Conservation (phyloP, 208 protist genomes). For the Naegleria fowleri region DNA sequence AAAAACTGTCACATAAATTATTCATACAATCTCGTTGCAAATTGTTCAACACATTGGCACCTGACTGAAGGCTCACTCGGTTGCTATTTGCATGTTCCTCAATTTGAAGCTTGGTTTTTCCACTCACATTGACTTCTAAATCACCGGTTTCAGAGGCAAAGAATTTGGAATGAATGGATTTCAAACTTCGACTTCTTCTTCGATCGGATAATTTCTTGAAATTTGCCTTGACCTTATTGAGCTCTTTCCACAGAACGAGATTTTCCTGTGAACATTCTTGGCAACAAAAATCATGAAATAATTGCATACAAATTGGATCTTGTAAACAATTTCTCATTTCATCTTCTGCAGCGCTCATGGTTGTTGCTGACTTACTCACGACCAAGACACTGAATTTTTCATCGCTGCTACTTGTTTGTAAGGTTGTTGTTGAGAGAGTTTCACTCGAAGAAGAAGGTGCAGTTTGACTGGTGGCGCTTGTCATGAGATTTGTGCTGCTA, state of each 20-base stretch:
- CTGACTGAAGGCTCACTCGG: background rate
- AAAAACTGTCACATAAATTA: background rate
- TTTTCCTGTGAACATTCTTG: background rate
- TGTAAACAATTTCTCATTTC: background rate
- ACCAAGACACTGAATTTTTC: background rate
- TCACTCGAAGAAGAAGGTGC: background rate
- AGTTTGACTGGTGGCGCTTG: background rate
- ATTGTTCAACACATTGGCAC: background rate
- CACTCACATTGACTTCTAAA: background rate
- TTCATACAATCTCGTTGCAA: background rate
- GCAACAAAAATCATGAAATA: background rate
- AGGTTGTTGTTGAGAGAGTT: background rate
- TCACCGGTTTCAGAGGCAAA: background rate
- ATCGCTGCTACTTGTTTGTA: background rate
- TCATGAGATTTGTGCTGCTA: background rate
- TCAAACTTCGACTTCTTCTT: background rate
- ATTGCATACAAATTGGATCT: background rate
- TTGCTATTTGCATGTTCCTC: background rate
- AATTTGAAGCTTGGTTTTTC: background rate
- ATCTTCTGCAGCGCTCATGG: background rate
- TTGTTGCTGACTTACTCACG: background rate
- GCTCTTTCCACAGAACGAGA: background rate
- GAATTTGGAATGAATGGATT: background rate
- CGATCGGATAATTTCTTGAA: background rate
- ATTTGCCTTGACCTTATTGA: background rate